Evolutionary conservation across 208 protist genomes (phyloP).

Genomic region (Sergeia podlipaevii): DNA sequence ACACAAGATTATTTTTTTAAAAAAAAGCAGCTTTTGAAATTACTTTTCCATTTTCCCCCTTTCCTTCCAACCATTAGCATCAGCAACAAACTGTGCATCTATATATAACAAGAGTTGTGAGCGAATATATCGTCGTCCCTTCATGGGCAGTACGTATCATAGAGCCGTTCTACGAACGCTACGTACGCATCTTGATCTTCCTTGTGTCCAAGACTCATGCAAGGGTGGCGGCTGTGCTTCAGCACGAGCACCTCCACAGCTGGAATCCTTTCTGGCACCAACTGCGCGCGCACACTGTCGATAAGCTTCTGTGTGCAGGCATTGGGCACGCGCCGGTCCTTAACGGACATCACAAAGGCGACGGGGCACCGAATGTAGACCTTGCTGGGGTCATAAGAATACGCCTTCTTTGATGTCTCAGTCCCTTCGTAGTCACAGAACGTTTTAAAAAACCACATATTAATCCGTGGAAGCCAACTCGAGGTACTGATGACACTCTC

Average conservation of each 20-base stretch:
- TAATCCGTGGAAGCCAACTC: constrained; percentile 46
- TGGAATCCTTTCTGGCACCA: constrained; percentile 68
- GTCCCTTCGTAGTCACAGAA: constrained; percentile 69
- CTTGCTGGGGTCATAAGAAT: constrained; percentile 41
- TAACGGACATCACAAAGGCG: constrained; percentile 76
- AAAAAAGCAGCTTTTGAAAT: too few relatives aligned
- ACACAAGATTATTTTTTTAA: too few relatives aligned
- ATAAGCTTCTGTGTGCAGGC: constrained; percentile 66
- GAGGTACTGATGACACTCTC: constrained; percentile 67
- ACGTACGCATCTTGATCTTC: constrained; percentile 85
- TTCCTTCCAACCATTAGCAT: too few relatives aligned
- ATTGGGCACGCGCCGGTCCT: constrained; percentile 70
- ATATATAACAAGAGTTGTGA: too few relatives aligned
- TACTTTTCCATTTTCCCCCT: too few relatives aligned
- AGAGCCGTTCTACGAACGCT: constrained; percentile 71
- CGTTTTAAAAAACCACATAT: constrained; percentile 57
- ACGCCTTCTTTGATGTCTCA: constrained; percentile 30
- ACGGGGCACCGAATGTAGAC: constrained; percentile 74
- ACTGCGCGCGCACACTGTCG: constrained; percentile 34
- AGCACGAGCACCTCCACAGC: constrained; percentile 79
- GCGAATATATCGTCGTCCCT: background rate
- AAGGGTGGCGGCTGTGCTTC: constrained; percentile 65
- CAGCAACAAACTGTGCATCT: too few relatives aligned
- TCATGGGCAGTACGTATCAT: constrained; percentile 62
- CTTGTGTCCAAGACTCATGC: constrained; percentile 65